Conservation (phyloP, 306 rosid species). For the Ammopiptanthus mongolicus region DNA sequence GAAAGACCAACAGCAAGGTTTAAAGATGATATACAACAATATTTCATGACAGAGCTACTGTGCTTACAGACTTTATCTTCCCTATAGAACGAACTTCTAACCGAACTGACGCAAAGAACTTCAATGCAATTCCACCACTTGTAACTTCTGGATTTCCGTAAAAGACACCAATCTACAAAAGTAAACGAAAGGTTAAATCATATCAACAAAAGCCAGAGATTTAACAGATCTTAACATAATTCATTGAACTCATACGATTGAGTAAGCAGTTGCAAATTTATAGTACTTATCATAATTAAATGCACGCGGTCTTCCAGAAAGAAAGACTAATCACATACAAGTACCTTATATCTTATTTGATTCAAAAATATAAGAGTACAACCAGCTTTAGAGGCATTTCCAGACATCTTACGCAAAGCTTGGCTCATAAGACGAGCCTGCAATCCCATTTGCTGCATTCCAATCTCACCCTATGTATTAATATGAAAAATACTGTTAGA, state of each 20-base stretch:
- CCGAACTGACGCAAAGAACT: constrained; percentile 96
- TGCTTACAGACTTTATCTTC: constrained; percentile 98
- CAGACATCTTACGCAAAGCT: constrained; percentile 98
- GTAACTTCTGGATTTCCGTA: constrained; percentile 99
- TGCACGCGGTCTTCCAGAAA: neutral
- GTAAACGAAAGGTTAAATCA: constrained; percentile 27
- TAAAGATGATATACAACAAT: constrained; percentile 4
- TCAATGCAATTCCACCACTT: constrained; percentile 96
- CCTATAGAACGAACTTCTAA: constrained; percentile 91
- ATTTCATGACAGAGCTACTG: constrained; percentile 15
- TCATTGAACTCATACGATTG: neutral
- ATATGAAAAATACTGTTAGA: constrained; percentile 24
- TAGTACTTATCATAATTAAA: neutral
- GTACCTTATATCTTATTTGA: constrained; percentile 97
- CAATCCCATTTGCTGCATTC: constrained; percentile 99
- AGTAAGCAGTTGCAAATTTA: neutral
- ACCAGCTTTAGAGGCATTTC: constrained; percentile 99
- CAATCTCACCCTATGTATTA: constrained; percentile 80
- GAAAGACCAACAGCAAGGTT: neutral
- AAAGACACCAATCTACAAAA: constrained; percentile 82
- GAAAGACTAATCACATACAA: constrained; percentile 16
- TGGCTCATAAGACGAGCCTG: constrained; percentile 99
- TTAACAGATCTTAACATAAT: neutral
- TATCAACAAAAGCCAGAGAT: neutral
- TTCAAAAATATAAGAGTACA: constrained; percentile 91